These are phyloP conservation scores for Silybum marianum DNA, from an alignment of 129 eudicot genomes.

Conservation along the genomic window DNA sequence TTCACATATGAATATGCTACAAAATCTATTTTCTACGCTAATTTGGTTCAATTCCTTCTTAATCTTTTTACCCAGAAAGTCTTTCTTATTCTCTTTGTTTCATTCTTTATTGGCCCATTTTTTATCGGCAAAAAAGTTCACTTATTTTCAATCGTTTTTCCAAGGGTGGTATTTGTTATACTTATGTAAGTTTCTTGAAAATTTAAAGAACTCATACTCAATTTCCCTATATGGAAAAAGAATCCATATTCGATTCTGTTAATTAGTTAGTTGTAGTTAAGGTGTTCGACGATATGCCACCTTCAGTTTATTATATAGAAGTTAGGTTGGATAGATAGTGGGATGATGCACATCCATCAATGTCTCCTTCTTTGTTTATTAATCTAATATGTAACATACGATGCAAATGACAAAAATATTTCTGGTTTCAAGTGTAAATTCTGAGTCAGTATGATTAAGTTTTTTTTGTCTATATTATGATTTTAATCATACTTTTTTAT, in stretches of 20 bases:
- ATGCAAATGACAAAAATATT: conserved; percentile 7
- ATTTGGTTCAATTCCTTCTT: conserved; percentile 4
- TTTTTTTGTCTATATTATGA: conserved; percentile 31
- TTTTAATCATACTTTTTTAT: background rate
- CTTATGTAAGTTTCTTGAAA: background rate
- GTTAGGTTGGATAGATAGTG: conserved; percentile 11
- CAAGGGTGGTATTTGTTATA: background rate
- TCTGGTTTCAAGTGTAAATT: conserved; percentile 7
- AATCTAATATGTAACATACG: conserved; percentile 16
- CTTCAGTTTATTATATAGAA: conserved; percentile 2
- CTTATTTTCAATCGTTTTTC: background rate
- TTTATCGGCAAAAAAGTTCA: background rate
- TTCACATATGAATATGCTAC: background rate
- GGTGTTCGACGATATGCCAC: conserved; percentile 32
- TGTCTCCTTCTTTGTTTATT: conserved; percentile 28
- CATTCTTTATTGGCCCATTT: background rate
- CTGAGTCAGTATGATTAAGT: conserved; percentile 11
- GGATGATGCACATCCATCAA: conserved; percentile 36
- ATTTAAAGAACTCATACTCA: background rate
- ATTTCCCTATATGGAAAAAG: background rate
- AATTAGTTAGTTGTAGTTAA: conserved; percentile 12
- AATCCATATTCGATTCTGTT: background rate
- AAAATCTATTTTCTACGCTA: conserved; percentile 2
- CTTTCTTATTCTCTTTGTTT: background rate
- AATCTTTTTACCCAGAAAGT: background rate